These are phyloP conservation scores for Magnolia officinalis DNA, from an alignment of 164 flowering plant genomes.

Conservation along the genomic window DNA sequence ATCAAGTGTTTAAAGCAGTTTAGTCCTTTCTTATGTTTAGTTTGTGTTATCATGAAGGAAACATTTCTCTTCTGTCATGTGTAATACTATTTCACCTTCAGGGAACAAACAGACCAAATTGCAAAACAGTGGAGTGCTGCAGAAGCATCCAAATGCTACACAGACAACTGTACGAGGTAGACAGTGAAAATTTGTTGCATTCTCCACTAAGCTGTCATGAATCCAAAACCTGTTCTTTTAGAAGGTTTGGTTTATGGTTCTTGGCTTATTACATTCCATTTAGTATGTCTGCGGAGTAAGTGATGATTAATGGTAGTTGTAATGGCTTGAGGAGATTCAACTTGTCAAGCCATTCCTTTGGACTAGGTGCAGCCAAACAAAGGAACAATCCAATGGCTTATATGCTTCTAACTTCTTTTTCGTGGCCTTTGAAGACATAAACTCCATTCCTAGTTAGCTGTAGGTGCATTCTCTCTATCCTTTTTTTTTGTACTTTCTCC, in stretches of 20 bases:
- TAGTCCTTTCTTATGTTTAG: background rate
- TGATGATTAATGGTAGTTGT: background rate
- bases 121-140: slow-evolving; percentile 4
- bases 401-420: background rate
- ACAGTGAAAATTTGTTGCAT: background rate
- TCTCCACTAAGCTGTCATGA: background rate
- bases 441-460: background rate
- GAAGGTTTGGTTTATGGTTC: background rate
- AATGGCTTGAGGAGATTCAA: background rate
- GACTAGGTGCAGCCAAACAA: background rate
- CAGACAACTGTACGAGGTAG: slow-evolving; percentile 12
- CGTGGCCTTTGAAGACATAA: background rate
- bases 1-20: background rate
- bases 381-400: background rate
- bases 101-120: slow-evolving; percentile 5
- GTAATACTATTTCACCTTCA: background rate
- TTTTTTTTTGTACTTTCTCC: background rate
- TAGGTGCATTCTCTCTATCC: background rate
- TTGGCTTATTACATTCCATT: background rate
- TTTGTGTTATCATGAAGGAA: background rate
- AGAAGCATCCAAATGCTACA: slow-evolving; percentile 8
- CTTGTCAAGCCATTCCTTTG: background rate
- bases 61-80: background rate
- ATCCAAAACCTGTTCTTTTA: background rate
- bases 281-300: background rate